These are phyloP conservation scores for Chrysoporthe austroafricana DNA, from an alignment of 2,329 filamentous ascomycete species.

Conservation along the genomic window DNA sequence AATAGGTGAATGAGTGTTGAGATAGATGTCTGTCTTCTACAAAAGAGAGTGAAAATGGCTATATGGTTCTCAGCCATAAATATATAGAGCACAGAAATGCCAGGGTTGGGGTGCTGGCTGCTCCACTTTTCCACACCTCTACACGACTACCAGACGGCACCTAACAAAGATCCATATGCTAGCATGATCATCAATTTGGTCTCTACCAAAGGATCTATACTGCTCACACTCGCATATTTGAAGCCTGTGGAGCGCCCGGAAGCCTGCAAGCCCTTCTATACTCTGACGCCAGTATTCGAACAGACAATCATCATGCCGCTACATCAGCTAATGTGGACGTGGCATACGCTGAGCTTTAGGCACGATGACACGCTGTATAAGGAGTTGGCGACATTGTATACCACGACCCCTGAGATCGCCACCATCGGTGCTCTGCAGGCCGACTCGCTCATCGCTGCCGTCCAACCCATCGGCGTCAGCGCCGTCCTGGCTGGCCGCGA, in stretches of 20 bases:
- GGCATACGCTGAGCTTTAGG: constrained; percentile 37
- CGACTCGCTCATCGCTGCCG: constrained; percentile 37
- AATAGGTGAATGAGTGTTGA: no score
- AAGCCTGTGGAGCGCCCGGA: constrained; percentile 34
- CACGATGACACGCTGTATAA: constrained; percentile 33
- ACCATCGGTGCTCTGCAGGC: constrained; percentile 33
- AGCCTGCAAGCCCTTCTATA: constrained; percentile 36
- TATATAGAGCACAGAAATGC: no score
- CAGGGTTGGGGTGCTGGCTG: no score
- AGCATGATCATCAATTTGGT: constrained; percentile 38
- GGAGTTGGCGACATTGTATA: constrained; percentile 32
- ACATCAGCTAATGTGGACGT: constrained; percentile 31
- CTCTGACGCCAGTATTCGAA: constrained; percentile 32
- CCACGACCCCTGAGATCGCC: constrained; percentile 34
- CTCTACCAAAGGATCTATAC: constrained; percentile 35
- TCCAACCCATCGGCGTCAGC: constrained; percentile 39
- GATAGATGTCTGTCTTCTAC: no score
- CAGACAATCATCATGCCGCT: constrained; percentile 32
- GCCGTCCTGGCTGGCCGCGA: constrained; percentile 33
- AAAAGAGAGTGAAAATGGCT: no score
- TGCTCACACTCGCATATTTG: constrained; percentile 37
- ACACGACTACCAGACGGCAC: constrained; percentile 34
- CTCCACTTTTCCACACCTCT: constrained; percentile 11
- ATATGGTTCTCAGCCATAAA: no score
- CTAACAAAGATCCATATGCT: constrained; percentile 38